A percentile compares a stretch with the other conserved stretches of the same genome.
Conservation (phyloP, 805 yeast species). For the Candida glaebosa region DNA sequence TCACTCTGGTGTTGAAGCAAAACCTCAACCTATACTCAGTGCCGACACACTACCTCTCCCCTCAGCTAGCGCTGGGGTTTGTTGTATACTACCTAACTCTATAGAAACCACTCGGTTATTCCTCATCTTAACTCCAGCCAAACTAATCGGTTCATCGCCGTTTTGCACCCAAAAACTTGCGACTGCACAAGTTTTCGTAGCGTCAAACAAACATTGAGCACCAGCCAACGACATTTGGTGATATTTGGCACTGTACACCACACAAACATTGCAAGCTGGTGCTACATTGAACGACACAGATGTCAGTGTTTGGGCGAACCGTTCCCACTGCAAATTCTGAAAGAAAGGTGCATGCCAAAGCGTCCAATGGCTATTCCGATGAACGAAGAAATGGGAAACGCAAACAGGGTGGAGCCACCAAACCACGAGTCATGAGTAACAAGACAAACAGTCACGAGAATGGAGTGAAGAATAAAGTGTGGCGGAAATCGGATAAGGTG, state of each 20-base stretch:
- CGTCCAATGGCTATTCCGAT: slow-evolving; percentile 10
- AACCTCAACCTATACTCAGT: slow-evolving; percentile 33
- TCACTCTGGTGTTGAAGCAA: slow-evolving; percentile 26
- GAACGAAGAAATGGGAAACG: slow-evolving; percentile 10
- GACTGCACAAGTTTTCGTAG: too few relatives aligned
- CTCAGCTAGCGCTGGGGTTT: slow-evolving; percentile 39
- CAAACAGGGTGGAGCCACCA: not conserved
- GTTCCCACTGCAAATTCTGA: slow-evolving; percentile 7
- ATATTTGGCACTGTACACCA: too few relatives aligned
- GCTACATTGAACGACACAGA: too few relatives aligned
- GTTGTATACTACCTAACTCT: slow-evolving; percentile 36
- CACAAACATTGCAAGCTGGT: too few relatives aligned
- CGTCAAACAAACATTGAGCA: too few relatives aligned
- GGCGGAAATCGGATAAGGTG: slow-evolving; percentile 1
- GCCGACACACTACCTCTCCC: slow-evolving; percentile 25
- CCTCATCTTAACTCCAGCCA: too few relatives aligned
- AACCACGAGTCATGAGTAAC: not conserved
- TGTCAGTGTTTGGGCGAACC: slow-evolving; percentile 18
- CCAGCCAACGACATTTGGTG: too few relatives aligned
- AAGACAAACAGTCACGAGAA: slow-evolving; percentile 4
- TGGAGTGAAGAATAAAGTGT: not conserved
- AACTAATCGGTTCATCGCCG: too few relatives aligned
- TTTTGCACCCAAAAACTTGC: too few relatives aligned
- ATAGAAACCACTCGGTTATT: too few relatives aligned
- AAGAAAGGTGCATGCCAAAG: slow-evolving; percentile 7